Base-by-base conservation (phyloP, 2,329 filamentous ascomycete genomes). In the Xylaria multiplex region DNA sequence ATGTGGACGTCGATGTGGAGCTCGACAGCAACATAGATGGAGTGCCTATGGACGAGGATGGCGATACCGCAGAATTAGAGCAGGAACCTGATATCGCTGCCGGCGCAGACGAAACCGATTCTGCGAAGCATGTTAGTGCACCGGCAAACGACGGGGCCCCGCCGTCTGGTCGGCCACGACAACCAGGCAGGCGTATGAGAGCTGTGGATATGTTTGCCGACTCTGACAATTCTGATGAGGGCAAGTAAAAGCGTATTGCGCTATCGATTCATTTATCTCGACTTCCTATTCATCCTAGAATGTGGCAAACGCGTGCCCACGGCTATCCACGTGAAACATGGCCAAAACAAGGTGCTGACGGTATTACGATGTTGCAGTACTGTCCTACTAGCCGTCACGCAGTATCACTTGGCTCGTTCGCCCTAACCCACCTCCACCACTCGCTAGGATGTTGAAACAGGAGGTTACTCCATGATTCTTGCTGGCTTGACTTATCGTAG, bases 171-270 rank as follows among this genome's bases (percentile, higher is more conserved):
- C 70, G 72, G 45, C 70, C 69, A 66, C 75, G 64, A 46, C 72
- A 71, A 64, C 74, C 82, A 69, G 82, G 86, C 72, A 90, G 86
- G 75, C 85, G 91, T 68, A 90, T 92, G 78, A 88, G 89, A 71
- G 92, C 92, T 4, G 91, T 91, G 71, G 92, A 96, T 75, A 94
- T 96, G 92, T 96, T 96, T 86, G 92, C 91, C 11, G 91, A 91
- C 77, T 91, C 90, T 4, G 91, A 91, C 71, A 85, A 78, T 46
- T 81, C 78, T 35, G 80, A 81, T n/a, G 75, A 72, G 32, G 73
- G 70, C 48, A 71, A 72, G 59, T 76, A 67, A 74, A 52, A 35
- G 27, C 14, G n/a, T 8, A 24, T 53, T 55, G 46, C 19, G 49
- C 24, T 50, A 24, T 19, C 11, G 22, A 22, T 30, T 24, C 11